These are phyloP conservation scores for Ophiostoma angusticollis DNA, from an alignment of 2,329 filamentous ascomycete species.

Conservation along the genomic window DNA sequence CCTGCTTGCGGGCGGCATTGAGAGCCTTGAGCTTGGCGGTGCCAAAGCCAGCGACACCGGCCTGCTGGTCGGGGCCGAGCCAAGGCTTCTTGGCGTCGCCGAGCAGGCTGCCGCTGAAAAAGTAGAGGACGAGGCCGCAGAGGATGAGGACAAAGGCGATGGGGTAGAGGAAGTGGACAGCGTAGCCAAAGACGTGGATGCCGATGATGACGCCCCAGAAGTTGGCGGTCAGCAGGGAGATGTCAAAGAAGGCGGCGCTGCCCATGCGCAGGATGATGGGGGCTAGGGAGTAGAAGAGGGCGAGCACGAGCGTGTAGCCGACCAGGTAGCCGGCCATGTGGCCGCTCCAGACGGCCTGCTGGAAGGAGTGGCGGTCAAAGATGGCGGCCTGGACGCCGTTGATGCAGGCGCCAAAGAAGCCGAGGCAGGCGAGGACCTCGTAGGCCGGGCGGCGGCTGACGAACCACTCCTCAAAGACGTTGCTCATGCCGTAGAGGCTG, in stretches of 20 bases:
- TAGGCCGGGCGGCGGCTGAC: conserved; percentile 78
- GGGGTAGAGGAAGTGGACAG: conserved; percentile 82
- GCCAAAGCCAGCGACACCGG: conserved; percentile 64
- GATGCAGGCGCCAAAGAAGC: conserved; percentile 78
- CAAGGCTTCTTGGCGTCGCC: conserved; percentile 92
- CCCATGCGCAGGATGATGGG: conserved; percentile 83
- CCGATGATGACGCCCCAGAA: conserved; percentile 97
- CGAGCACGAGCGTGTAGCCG: conserved; percentile 78
- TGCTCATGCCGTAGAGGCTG: conserved; percentile 80
- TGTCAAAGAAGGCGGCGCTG: conserved; percentile 91
- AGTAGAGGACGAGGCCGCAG: conserved; percentile 74
- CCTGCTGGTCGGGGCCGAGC: conserved; percentile 78
- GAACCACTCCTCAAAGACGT: conserved; percentile 89
- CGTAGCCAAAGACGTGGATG: conserved; percentile 67
- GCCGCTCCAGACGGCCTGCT: conserved; percentile 49
- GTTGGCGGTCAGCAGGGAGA: conserved; percentile 82
- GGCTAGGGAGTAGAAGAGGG: conserved; percentile 76
- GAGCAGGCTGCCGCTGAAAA: conserved; percentile 65
- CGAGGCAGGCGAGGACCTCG: conserved; percentile 85
- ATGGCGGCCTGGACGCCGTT: conserved; percentile 84
- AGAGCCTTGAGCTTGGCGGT: conserved; percentile 71
- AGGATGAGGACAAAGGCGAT: conserved; percentile 92
- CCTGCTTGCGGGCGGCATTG: conserved; percentile 37
- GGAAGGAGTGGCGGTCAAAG: conserved; percentile 71
- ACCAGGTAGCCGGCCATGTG: conserved; percentile 67